These are phyloP conservation scores for Didymellaceae sp. DNA, from an alignment of 2,329 filamentous ascomycete genomes.

Conservation along the genomic window DNA sequence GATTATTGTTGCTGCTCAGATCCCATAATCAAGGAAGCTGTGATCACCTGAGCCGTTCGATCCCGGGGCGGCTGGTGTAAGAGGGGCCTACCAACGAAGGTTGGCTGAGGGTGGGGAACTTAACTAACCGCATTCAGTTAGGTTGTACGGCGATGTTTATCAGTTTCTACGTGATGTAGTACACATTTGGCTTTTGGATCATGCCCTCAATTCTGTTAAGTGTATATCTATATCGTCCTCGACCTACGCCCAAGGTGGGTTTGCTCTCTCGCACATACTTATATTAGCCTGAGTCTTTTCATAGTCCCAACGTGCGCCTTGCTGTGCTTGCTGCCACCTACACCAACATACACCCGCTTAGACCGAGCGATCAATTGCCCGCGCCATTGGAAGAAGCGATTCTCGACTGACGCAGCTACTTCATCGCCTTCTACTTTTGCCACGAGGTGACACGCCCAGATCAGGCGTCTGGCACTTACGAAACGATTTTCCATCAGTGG, in stretches of 20 bases:
- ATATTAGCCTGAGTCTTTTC: constrained; percentile 40
- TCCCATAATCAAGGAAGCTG: neutral
- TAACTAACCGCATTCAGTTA: neutral
- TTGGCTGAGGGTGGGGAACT: constrained; percentile 4
- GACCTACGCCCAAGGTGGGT: neutral
- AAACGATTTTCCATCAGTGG: constrained; percentile 38
- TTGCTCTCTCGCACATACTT: neutral
- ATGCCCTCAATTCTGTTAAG: too few species aligned
- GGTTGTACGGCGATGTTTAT: neutral
- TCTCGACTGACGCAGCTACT: constrained; percentile 37
- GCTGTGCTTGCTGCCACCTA: constrained; percentile 26
- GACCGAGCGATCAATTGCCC: constrained; percentile 38
- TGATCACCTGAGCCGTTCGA: constrained; percentile 2
- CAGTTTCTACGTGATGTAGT: too few species aligned
- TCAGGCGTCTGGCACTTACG: constrained; percentile 35
- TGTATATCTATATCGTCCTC: constrained; percentile 7
- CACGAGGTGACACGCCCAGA: constrained; percentile 41
- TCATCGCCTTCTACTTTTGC: constrained; percentile 37
- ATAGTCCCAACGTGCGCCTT: constrained; percentile 38
- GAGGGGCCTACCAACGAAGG: constrained; percentile 3
- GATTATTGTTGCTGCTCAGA: neutral
- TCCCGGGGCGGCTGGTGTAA: constrained; percentile 1
- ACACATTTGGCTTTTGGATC: too few species aligned
- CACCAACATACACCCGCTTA: constrained; percentile 21
- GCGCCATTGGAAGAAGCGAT: constrained; percentile 36